Evolutionary conservation across 2,329 filamentous ascomycete genomes (phyloP).

Genomic region (Lecanicillium sp.): DNA sequence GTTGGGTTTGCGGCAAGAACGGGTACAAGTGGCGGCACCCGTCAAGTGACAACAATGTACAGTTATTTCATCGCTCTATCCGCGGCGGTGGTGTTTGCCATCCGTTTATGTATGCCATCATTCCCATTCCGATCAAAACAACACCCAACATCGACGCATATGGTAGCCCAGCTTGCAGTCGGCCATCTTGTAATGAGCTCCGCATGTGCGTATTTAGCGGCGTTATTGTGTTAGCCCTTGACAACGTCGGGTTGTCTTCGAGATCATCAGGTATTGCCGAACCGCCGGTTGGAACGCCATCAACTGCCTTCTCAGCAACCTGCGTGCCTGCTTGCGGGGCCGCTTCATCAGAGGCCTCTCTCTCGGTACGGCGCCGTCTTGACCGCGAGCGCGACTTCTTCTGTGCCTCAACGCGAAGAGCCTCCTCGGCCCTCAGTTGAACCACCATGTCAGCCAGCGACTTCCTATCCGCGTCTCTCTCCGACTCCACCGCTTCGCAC

Average conservation of each 20-base stretch:
- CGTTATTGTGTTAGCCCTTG: constrained; percentile 42
- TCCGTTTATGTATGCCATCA: constrained; percentile 82
- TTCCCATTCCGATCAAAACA: constrained; percentile 69
- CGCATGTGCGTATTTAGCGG: constrained; percentile 31
- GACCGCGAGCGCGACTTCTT: constrained; percentile 32
- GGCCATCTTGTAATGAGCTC: constrained; percentile 34
- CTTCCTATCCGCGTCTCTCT: constrained; percentile 63
- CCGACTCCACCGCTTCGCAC: constrained; percentile 73
- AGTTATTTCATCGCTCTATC: constrained; percentile 21
- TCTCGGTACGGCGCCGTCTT: constrained; percentile 13
- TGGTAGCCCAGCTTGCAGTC: constrained; percentile 49
- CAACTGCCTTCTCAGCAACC: neutral
- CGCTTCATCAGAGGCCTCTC: constrained; percentile 12
- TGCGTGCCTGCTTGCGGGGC: constrained; percentile 1
- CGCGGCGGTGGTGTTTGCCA: constrained; percentile 49
- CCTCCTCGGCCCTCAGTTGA: constrained; percentile 65
- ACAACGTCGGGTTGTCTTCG: constrained; percentile 34
- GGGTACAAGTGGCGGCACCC: neutral
- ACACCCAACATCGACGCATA: constrained; percentile 80
- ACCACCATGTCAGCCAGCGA: constrained; percentile 83
- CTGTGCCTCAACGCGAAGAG: constrained; percentile 34
- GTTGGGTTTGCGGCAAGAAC: neutral
- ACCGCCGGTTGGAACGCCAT: constrained; percentile 10
- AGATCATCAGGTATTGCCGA: constrained; percentile 22
- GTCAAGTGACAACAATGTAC: neutral